These are phyloP conservation scores for Neurospora cerealis DNA, from an alignment of 495 filamentous ascomycete species.

Conservation along the genomic window DNA sequence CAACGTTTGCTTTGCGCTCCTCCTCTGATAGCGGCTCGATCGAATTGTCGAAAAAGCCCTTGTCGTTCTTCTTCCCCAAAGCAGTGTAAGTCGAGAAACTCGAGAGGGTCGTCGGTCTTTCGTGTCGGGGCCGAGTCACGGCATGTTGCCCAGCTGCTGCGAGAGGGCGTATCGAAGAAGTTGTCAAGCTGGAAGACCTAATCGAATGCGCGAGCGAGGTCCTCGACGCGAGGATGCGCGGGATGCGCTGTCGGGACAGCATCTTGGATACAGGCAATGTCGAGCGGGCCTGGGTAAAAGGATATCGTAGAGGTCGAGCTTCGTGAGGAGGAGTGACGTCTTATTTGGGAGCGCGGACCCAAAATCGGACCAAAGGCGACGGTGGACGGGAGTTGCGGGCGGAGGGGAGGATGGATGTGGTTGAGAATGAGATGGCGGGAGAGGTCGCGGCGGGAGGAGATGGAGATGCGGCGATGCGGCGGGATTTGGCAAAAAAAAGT, in stretches of 20 bases:
- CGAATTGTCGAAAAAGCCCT: conserved; percentile 32
- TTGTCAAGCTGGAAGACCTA: conserved; percentile 7
- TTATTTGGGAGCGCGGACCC: not conserved
- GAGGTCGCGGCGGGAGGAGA: not conserved
- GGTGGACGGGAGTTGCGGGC: not conserved
- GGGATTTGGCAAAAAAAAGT: not conserved
- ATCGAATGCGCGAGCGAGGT: conserved; percentile 5
- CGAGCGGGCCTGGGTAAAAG: not conserved
- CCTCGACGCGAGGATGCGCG: conserved; percentile 16
- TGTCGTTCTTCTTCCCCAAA: conserved; percentile 32
- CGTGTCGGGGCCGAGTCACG: conserved; percentile 9
- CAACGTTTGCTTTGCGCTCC: conserved; percentile 36
- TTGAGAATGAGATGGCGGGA: not conserved
- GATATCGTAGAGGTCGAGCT: not conserved
- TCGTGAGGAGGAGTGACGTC: not conserved
- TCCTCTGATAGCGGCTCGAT: conserved; percentile 35
- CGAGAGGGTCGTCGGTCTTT: conserved; percentile 9
- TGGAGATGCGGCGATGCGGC: not conserved
- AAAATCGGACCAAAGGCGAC: not conserved
- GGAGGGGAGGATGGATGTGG: not conserved
- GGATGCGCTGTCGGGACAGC: conserved; percentile 24
- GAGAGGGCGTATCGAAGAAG: conserved; percentile 9
- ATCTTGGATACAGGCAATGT: conserved; percentile 10
- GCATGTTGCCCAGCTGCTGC: conserved; percentile 4
- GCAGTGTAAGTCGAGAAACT: conserved; percentile 30